phyloP scores from a whole-genome alignment of 805 yeast species.

The Kluyveromyces aestuarii region DNA sequence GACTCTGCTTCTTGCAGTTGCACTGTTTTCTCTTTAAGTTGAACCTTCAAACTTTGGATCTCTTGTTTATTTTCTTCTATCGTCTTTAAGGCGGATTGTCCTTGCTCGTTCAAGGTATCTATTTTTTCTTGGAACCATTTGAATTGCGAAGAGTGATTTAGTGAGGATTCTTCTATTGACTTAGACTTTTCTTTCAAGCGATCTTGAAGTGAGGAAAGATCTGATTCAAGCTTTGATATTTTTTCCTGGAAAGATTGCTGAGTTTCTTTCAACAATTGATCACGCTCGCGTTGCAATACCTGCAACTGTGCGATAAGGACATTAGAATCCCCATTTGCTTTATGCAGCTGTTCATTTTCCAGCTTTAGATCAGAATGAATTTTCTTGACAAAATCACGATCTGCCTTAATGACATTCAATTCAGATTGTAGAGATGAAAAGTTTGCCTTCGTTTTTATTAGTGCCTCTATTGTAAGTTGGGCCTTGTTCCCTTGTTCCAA shows the following conservation, averaged over 20 bases:
- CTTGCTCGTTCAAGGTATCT: constrained; percentile 41
- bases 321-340: constrained; percentile 52
- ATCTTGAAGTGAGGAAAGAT: constrained; percentile 28
- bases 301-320: constrained; percentile 53
- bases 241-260: constrained; percentile 41
- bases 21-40: constrained; percentile 13
- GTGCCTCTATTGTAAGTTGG: constrained; percentile 42
- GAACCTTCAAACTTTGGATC: constrained; percentile 7
- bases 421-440: constrained; percentile 38
- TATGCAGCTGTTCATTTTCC: constrained; percentile 43
- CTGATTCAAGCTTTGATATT: constrained; percentile 40
- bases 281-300: constrained; percentile 52
- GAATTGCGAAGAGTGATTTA: constrained; percentile 28
- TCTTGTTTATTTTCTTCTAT: constrained; percentile 8
- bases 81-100: constrained; percentile 25
- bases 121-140: constrained; percentile 52
- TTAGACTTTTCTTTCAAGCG: constrained; percentile 38
- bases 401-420: constrained; percentile 42
- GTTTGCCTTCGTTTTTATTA: constrained; percentile 42
- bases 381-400: constrained; percentile 41
- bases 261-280: constrained; percentile 39
- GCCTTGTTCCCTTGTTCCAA: constrained; percentile 40
- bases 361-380: constrained; percentile 41
- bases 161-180: constrained; percentile 39
- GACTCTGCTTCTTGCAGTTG: constrained; percentile 19